Conservation (phyloP, 2,329 filamentous ascomycete species). For the Colletotrichum nymphaeae region DNA sequence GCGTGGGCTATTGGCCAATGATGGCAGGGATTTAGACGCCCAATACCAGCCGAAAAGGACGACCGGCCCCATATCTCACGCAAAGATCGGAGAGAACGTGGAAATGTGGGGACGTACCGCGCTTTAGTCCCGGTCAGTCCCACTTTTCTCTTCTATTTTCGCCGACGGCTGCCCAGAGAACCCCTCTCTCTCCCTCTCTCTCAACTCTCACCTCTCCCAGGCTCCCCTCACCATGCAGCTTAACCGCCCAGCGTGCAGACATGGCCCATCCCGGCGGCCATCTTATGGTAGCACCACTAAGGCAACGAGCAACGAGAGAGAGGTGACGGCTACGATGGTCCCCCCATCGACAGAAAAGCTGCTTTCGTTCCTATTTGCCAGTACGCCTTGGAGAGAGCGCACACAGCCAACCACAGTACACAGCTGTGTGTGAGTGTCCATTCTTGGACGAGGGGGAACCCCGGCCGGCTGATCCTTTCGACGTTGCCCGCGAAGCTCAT, state of each 20-base stretch:
- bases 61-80: constrained; percentile 10
- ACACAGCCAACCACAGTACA: constrained; percentile 1
- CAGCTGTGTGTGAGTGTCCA: neutral
- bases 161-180: constrained; percentile 15
- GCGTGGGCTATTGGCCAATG: constrained; percentile 25
- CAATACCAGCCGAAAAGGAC: constrained; percentile 13
- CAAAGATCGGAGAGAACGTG: constrained; percentile 1
- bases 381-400: constrained; percentile 3
- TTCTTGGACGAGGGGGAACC: constrained; percentile 23
- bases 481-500: constrained; percentile 28
- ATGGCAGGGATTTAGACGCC: constrained; percentile 34
- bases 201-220: too few relatives aligned
- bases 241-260: constrained; percentile 35
- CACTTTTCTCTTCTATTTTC: constrained; percentile 32
- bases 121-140: constrained; percentile 1
- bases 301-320: constrained; percentile 13
- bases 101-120: neutral
- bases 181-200: constrained; percentile 15
- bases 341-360: neutral
- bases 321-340: constrained; percentile 12
- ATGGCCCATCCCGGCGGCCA: constrained; percentile 32
- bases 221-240: constrained; percentile 29
- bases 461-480: constrained; percentile 30
- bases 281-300: constrained; percentile 29
- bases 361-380: constrained; percentile 29